These are phyloP conservation scores for Phytophthora kernoviae DNA, from an alignment of 352 stramenopile genomes.

Conservation along the genomic window DNA sequence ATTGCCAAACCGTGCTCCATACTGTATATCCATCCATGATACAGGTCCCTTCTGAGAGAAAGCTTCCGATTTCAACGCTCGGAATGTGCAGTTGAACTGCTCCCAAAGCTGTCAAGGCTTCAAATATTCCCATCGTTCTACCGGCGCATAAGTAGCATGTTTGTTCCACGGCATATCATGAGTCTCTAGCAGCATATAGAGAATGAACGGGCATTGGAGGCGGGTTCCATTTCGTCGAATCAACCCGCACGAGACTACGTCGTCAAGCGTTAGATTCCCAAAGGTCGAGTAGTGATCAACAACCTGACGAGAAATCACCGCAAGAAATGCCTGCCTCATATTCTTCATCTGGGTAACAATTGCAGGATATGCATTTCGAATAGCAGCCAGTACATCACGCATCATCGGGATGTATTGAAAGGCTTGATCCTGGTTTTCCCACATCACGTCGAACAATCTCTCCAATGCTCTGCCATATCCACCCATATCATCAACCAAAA, in stretches of 20 bases:
- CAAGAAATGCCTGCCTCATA: no score
- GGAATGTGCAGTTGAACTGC: neutral
- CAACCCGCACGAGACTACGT: no score
- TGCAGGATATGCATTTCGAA: conserved; percentile 2
- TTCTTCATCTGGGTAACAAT: conserved; percentile 25
- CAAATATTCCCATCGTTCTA: neutral
- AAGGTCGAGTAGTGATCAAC: no score
- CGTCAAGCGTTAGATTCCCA: no score
- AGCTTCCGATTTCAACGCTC: neutral
- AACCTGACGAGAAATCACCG: no score
- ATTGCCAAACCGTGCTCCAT: neutral
- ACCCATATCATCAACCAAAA: conserved; percentile 22
- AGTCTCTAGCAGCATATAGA: no score
- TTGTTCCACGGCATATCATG: no score
- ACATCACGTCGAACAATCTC: conserved; percentile 17
- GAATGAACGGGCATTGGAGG: no score
- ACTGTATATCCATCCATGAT: neutral
- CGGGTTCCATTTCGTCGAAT: neutral
- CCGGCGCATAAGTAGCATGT: no score
- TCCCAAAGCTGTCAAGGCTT: neutral
- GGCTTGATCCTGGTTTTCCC: no score
- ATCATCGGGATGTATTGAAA: conserved; percentile 16
- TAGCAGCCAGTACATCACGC: conserved; percentile 7
- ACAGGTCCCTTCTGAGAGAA: no score
- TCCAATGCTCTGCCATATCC: conserved; percentile 23